Conservation (phyloP, 768 basidiomycete genomes). For the Serendipita sp. region DNA sequence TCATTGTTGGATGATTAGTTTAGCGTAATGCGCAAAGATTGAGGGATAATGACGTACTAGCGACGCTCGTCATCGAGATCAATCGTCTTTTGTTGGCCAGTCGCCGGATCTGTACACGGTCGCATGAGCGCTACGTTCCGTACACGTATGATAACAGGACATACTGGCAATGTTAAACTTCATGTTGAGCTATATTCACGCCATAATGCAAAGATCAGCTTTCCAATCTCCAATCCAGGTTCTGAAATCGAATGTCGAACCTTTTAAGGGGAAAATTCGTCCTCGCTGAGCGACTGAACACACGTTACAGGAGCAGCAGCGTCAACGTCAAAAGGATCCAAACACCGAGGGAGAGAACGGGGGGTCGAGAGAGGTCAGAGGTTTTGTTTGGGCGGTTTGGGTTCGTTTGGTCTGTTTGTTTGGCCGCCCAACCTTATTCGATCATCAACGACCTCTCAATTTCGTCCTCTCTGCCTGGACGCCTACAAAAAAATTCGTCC, state of each 20-base stretch:
- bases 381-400: background rate
- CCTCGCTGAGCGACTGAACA: background rate
- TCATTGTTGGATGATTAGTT: too few relatives aligned
- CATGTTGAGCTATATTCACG: constrained; percentile 37
- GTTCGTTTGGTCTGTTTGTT: background rate
- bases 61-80: constrained; percentile 85
- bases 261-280: too few relatives aligned
- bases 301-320: background rate
- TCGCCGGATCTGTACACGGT: constrained; percentile 70
- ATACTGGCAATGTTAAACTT: constrained; percentile 95
- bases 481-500: constrained; percentile 17
- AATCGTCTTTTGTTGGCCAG: constrained; percentile 92
- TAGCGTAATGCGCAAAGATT: background rate
- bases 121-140: constrained; percentile 7
- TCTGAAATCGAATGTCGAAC: too few relatives aligned
- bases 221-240: background rate
- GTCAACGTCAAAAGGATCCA: background rate
- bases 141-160: constrained; percentile 19
- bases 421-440: constrained; percentile 8
- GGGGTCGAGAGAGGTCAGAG: too few relatives aligned
- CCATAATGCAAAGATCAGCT: background rate
- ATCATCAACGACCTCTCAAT: background rate
- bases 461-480: background rate
- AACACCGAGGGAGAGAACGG: background rate
- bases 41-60: constrained; percentile 34